Evolutionary conservation across 192 early-diverging fungal genomes (phyloP), one percentile per base, ranked within the genome.

Genomic region (Lobosporangium transversale): DNA sequence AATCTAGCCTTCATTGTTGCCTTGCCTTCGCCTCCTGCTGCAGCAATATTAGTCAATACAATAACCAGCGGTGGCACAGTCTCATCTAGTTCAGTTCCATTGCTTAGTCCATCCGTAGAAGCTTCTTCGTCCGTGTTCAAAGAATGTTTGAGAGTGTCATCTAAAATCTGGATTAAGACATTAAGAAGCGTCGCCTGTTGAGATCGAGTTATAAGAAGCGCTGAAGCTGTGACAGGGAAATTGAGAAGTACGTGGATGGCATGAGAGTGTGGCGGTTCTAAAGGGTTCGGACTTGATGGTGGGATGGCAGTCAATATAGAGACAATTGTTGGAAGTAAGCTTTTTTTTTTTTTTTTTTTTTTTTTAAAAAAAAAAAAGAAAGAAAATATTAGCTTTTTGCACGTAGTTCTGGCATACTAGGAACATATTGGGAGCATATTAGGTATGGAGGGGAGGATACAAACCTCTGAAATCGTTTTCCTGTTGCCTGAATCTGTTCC

Each of bases 171-270:
- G 14, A 56, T 58, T 14, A 81, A 31, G 10, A 79, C 57, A 26
- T 78, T 53, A 37, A 62, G 37, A 7, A 78, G 47, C 9, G 29
- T 47, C 17, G 73, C 66, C 23, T 73, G 48, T 30, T 62, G 45
- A 42, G 78, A 53, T n/a, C 60, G 58, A 40, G 62, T 80, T 43
- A 81, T 56, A 43, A 70, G 52, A 18, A 65, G 64, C 50, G 58
- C 50, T 31, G 74, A 69, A 49, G 58, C 23, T 20, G 68, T 44
- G 27, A 82, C 66, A n/a, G 84, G 83, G 30, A 79, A 84, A 37
- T 89, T 84, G 62, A 95, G 70, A 4, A 95, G 70, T 0, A 86
- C 86, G 66, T 95, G 90, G n/a, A 95, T 87, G 0, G 89, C 89
- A 78, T 94, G 92, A 7, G 89, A 88, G 35, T 90, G 85, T 30